Conservation (phyloP, 352 stramenopile genomes). For the Phytophthora pseudosyringae region DNA sequence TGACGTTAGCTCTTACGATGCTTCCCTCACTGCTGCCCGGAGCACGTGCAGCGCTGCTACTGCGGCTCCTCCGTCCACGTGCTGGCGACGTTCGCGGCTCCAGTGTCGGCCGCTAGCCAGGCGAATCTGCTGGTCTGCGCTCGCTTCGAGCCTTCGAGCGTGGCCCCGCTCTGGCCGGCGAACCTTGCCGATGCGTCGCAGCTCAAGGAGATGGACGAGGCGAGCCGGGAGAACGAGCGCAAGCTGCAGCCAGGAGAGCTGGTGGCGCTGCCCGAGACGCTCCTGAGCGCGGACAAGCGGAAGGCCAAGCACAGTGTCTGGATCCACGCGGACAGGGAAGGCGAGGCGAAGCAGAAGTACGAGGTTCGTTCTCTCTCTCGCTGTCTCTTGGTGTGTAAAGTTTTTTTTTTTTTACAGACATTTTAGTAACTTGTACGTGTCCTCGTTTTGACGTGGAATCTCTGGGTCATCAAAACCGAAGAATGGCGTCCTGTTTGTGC, state of each 20-base stretch:
- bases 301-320: slow-evolving; percentile 31
- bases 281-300: slow-evolving; percentile 9
- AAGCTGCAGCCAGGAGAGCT: slow-evolving; percentile 29
- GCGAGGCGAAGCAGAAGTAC: slow-evolving; percentile 41
- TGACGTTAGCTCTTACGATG: slow-evolving; percentile 39
- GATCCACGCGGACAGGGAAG: slow-evolving; percentile 49
- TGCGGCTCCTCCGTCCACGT: slow-evolving; percentile 50
- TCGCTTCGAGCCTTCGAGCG: slow-evolving; percentile 46
- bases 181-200: neutral
- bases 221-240: neutral
- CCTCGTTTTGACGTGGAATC: no score
- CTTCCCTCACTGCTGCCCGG: slow-evolving; percentile 57
- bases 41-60: slow-evolving; percentile 49
- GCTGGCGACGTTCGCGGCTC: slow-evolving; percentile 30
- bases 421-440: neutral
- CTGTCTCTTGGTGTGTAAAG: neutral
- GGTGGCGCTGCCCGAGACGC: slow-evolving; percentile 21
- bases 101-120: slow-evolving; percentile 5
- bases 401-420: neutral
- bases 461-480: no score
- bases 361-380: slow-evolving; percentile 25
- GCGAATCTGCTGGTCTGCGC: slow-evolving; percentile 45
- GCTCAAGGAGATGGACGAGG: neutral
- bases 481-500: slow-evolving; percentile 46
- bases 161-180: slow-evolving; percentile 20